Evolutionary conservation across 257 asterid genomes (phyloP), one percentile per base, ranked within the genome.

Genomic region (Penstemon barbatus): DNA sequence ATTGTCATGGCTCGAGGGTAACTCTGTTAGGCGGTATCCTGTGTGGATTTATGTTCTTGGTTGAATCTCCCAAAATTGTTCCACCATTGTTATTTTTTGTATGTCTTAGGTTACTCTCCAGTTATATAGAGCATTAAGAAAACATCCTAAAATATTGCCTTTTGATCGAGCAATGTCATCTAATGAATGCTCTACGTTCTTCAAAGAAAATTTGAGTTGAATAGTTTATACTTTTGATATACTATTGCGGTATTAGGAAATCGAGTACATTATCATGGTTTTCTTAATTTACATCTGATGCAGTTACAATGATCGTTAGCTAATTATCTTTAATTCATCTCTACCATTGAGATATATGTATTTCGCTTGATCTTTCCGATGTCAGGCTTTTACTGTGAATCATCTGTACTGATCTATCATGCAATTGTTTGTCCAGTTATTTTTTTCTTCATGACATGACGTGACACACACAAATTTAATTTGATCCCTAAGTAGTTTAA

Each of bases 401-500:
- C 63, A 58, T 50, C 13, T 65, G n/a, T 40, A 46, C 61, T 38
- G 42, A 2, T 10, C 61, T 60, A 41, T 43, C 44, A 19, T 53
- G 59, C 63, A 39, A 53, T 74, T 53, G 44, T 68, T 43, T 55
- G 43, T 55, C 62, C 52, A 15, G 39, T 18, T 40, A 50, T 42
- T 65, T 42, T 73, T 40, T 46, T 53, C 67, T 10, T 60, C 36
- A 9, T 39, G 50, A 55, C 50, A 2, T 60, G 5, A 11, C 46
- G 58, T 73, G 71, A 54, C 62, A 54, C 57, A 44, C 18, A 37
- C 6, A 63, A 10, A 70, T 49, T 67, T 38, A 44, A 46, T 25
- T 25, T 25, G 33, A 25, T 43, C 56, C 39, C 56, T 45, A 36
- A 50, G 10, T 57, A 52, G 36, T 12, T 65, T 69, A 49, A 38